Conservation (phyloP, 2,329 filamentous ascomycete species). For the Ascocoryne sarcoides region DNA sequence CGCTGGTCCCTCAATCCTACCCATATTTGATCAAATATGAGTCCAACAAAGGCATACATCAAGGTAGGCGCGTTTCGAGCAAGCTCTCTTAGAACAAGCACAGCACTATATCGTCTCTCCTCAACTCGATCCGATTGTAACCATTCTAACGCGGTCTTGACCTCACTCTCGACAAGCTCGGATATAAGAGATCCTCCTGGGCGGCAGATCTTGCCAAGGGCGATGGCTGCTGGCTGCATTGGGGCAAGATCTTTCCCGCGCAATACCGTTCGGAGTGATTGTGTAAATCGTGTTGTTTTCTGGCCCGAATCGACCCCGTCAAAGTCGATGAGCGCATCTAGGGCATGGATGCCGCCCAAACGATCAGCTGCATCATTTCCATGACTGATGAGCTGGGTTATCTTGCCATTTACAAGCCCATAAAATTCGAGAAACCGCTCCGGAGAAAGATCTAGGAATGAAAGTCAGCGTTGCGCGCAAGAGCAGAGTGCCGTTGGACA, state of each 20-base stretch:
- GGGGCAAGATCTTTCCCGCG: conserved; percentile 85
- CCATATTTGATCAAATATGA: conserved; percentile 95
- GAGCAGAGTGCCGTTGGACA: background rate
- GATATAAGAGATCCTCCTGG: conserved; percentile 91
- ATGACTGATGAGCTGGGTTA: conserved; percentile 69
- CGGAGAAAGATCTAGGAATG: conserved; percentile 57
- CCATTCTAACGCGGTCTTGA: conserved; percentile 94
- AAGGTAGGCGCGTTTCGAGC: conserved; percentile 89
- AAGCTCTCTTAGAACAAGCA: conserved; percentile 82
- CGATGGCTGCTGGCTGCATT: conserved; percentile 82
- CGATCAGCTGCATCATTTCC: conserved; percentile 81
- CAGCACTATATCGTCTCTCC: conserved; percentile 85
- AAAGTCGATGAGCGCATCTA: conserved; percentile 91
- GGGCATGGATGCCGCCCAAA: conserved; percentile 82
- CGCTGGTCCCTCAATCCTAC: conserved; percentile 83
- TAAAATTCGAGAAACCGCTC: conserved; percentile 71
- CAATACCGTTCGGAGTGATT: conserved; percentile 78
- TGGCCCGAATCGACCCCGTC: conserved; percentile 88
- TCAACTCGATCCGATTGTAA: conserved; percentile 91
- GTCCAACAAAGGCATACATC: conserved; percentile 90
- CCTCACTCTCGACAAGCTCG: conserved; percentile 91
- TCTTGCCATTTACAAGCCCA: conserved; percentile 54
- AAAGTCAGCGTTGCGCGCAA: background rate
- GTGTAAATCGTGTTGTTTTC: conserved; percentile 91
- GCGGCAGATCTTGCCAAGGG: conserved; percentile 81